Evolutionary conservation across 805 yeast species (phyloP), one percentile per base, ranked within the genome.

Genomic region (Spencermartinsiella europaea): DNA sequence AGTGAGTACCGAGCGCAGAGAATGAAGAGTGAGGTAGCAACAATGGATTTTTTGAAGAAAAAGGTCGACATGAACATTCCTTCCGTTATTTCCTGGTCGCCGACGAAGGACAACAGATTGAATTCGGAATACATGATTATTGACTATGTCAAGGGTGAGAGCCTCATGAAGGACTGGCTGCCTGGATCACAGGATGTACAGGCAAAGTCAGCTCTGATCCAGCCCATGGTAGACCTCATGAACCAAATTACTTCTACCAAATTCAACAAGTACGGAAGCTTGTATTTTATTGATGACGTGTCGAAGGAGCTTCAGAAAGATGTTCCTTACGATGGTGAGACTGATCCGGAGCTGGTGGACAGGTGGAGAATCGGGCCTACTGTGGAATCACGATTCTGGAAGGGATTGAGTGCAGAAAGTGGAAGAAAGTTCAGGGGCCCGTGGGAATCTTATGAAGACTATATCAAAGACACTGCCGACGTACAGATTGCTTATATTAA

Each of bases 331-430:
- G 80, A 76, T 3, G 85, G 80, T 12, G 95, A 87, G 64, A 66
- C 73, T 15, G 68, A 78, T 42, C 66, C 72, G 5, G 67, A 65
- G 31, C 67, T 85, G 40, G 69, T 70, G 44, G 74, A 77, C 51
- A 78, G 95, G 69, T 90, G 95, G 95, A 75, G 83, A 61, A 80
- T 91, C 55, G 98, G 99, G 4, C 93, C 95, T n/a, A 77, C 86
- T 20, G 80, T 79, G 25, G 97, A 91, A 65, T 76, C 84, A 54
- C 75, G 79, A 12, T 85, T 81, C 63, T 82, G 89, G 76, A 85
- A 83, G 63, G 76, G 80, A 54, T 67, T 72, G 38, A 64, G 85
- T 55, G 69, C 74, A n/a, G 72, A 73, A 33, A 72, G 78, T 43
- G 72, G 70, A 45, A 68, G 73, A 47, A 70, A 66, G 43, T 69